Base-by-base conservation (phyloP, 73 alveolate species). In the Paramecium octaurelia region DNA sequence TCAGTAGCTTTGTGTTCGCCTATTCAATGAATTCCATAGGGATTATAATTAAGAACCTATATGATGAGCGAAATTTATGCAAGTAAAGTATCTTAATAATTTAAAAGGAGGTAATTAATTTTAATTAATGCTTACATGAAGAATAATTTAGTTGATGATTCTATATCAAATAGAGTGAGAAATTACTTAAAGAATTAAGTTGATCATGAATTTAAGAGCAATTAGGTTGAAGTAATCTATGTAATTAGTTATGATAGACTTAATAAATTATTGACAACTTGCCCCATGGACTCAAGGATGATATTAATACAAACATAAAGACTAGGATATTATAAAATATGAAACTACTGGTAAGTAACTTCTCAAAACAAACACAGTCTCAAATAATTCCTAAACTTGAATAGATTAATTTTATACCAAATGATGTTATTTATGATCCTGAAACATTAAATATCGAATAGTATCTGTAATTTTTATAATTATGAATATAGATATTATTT, bases 21-120 rank as follows among this genome's bases (percentile, higher is more conserved):
- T 88, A 70, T 70, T 42, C 88, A 12, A 9, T 88, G 64, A 88
- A 88, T 73, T 58, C 94, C 1, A 88, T 88, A 8, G 94, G 94
- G 0, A 44, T 69, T 14, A 58, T 88, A 4, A 46, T 88, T n/a
- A 59, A 71, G 35, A 83, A 88, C 18, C 36, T 88, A 0, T 59
- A 68, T 80, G 91, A 80, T 46, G 24, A 29, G 5, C 46, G 27
- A 80, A 29, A 21, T 21, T 36, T 18, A 44, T 80, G 29, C 24
- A 80, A 80, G 91, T 71, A 71, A 34, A 27, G 38, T 29, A 29
- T 23, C 2, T 29, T 12, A 2, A 29, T 69, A 23, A 8, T 69
- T 8, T 69, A 29, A 27, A 23, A 69, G 86, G 31, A 76, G 89
- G 11, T 40, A 76, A 76, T 29, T 76, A 10, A 76, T 76, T 20